These are phyloP conservation scores for Canavalia gladiata DNA, from an alignment of 306 rosid species.

Conservation along the genomic window DNA sequence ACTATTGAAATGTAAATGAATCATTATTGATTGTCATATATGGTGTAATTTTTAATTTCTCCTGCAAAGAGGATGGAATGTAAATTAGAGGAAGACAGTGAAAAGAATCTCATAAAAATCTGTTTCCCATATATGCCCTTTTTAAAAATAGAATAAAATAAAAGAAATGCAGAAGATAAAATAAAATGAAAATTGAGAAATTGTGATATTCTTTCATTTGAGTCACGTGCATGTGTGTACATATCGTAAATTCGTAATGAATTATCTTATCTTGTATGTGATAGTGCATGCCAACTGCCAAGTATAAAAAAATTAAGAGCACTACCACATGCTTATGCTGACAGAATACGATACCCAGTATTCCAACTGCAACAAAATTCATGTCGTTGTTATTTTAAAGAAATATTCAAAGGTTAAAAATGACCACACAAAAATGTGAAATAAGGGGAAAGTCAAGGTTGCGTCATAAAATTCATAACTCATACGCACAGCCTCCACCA, in stretches of 20 bases:
- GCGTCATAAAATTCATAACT: background rate
- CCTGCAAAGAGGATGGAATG: conserved; percentile 20
- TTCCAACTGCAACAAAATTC: conserved; percentile 47
- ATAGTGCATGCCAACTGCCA: conserved; percentile 54
- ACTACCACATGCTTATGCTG: conserved; percentile 54
- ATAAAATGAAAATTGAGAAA: conserved; percentile 3
- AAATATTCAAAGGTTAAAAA: conserved; percentile 40
- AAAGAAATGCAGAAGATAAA: conserved; percentile 30
- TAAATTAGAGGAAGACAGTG: background rate
- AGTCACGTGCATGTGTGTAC: conserved; percentile 51
- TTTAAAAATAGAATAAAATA: conserved; percentile 32
- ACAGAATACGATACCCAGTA: conserved; percentile 53
- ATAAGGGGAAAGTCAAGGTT: conserved; percentile 37
- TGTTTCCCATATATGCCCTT: conserved; percentile 7
- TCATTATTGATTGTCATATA: too few species aligned
- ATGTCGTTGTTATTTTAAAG: conserved; percentile 27
- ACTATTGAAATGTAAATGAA: too few species aligned
- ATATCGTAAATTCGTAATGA: conserved; percentile 3
- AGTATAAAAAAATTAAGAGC: conserved; percentile 39
- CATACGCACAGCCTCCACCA: conserved; percentile 22
- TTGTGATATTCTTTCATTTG: background rate
- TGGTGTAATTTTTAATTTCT: background rate
- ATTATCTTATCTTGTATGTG: conserved; percentile 46
- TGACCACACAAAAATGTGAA: conserved; percentile 21
- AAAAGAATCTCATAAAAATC: conserved; percentile 22